Percentiles rank a stretch among this genome's conserved stretches.
Conservation (phyloP, 139 green algal genomes). For the Micractinium sp. region DNA sequence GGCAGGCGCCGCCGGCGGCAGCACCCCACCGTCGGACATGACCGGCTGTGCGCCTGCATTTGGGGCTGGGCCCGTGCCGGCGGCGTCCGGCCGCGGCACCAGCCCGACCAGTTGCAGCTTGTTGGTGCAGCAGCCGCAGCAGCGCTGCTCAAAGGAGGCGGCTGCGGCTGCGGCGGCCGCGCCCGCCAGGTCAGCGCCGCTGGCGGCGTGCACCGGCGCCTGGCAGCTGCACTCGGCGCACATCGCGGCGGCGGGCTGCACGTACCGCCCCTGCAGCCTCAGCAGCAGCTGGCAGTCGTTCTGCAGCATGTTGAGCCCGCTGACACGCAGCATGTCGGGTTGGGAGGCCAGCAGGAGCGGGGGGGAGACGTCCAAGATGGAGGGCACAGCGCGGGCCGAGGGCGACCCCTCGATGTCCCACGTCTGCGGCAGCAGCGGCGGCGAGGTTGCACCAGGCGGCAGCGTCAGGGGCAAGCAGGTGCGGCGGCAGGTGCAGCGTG, state of each 20-base stretch:
- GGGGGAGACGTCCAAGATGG: slow-evolving; percentile 16
- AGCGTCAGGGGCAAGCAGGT: neutral
- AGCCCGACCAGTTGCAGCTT: slow-evolving; percentile 29
- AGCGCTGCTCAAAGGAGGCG: slow-evolving; percentile 24
- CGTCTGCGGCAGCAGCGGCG: neutral
- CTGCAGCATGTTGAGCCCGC: slow-evolving; percentile 41
- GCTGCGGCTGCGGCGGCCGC: neutral
- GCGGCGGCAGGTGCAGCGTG: neutral
- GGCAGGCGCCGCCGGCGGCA: no score
- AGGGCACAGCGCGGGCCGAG: slow-evolving; percentile 2
- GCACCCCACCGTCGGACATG: no score
- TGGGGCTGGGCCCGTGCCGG: neutral
- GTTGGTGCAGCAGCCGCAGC: slow-evolving; percentile 42
- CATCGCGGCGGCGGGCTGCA: slow-evolving; percentile 19
- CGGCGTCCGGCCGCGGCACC: neutral
- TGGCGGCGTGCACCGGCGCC: neutral
- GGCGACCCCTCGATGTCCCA: slow-evolving; percentile 23
- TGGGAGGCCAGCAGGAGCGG: slow-evolving; percentile 16
- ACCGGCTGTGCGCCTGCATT: no score
- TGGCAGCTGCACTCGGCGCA: slow-evolving; percentile 39
- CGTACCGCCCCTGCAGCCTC: slow-evolving; percentile 47
- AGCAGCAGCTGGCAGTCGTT: slow-evolving; percentile 45
- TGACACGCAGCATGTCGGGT: slow-evolving; percentile 7
- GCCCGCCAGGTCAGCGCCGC: neutral
- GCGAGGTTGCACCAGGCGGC: neutral